phyloP scores from a whole-genome alignment of 139 green algal genomes.

The Chlamydomonas urium region DNA sequence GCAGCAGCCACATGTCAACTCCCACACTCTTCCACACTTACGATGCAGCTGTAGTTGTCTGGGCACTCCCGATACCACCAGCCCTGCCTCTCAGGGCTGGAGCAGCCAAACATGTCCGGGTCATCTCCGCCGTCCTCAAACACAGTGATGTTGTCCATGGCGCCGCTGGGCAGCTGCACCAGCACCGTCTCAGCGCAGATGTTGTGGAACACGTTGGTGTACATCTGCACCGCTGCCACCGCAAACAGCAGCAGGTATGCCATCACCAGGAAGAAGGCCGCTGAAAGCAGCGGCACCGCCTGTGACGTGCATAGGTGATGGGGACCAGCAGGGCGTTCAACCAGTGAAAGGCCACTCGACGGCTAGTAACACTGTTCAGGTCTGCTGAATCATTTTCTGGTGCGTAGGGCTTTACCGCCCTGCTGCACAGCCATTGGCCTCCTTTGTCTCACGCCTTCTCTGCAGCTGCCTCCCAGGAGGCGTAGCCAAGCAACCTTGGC shows the following conservation, averaged over 20 bases:
- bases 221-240: slow-evolving; percentile 55
- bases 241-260: slow-evolving; percentile 75
- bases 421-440: no score
- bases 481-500: no score
- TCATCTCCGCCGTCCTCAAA: slow-evolving; percentile 24
- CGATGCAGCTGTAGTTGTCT: slow-evolving; percentile 23
- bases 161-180: no score
- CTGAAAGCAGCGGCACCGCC: slow-evolving; percentile 65
- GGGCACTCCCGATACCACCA: slow-evolving; percentile 16
- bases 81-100: neutral
- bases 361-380: no score
- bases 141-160: no score
- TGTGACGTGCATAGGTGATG: slow-evolving; percentile 32
- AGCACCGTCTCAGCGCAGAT: no score
- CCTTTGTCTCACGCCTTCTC: no score
- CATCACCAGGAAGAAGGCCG: slow-evolving; percentile 55
- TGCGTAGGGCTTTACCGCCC: no score
- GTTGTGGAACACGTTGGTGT: slow-evolving; percentile 54
- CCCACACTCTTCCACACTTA: slow-evolving; percentile 17
- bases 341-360: no score
- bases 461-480: no score
- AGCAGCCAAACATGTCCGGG: slow-evolving; percentile 39
- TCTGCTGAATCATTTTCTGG: no score
- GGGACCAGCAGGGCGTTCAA: slow-evolving; percentile 63
- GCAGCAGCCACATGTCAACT: slow-evolving; percentile 11